Evolutionary conservation across 2,329 filamentous ascomycete species (phyloP).

Genomic region (Hymenoscyphus fructigenus): DNA sequence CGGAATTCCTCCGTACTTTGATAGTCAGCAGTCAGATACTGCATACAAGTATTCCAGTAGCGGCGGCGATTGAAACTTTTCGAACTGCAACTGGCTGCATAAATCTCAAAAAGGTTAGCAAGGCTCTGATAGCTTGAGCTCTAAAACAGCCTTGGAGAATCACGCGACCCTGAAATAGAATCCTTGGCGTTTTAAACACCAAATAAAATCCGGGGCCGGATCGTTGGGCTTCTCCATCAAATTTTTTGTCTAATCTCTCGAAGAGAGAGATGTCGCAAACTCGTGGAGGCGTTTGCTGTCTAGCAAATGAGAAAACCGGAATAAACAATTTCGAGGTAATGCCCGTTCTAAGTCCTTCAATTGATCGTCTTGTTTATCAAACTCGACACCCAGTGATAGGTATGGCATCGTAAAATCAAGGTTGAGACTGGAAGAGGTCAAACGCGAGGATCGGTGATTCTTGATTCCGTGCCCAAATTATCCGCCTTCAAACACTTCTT

Average conservation of each 20-base stretch:
- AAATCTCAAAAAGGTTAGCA: not conserved
- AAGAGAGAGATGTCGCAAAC: not conserved
- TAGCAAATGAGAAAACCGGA: not conserved
- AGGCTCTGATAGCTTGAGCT: not conserved
- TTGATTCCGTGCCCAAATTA: not conserved
- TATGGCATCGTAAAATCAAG: not conserved
- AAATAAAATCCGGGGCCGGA: not conserved
- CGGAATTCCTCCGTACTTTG: not conserved
- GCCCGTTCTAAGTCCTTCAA: not conserved
- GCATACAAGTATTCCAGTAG: not conserved
- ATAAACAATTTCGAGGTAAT: not conserved
- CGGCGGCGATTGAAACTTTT: not conserved
- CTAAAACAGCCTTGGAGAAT: not conserved
- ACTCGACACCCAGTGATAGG: not conserved
- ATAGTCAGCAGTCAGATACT: not conserved
- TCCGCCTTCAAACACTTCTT: conserved; percentile 1
- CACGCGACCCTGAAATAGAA: not conserved
- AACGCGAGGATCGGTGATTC: not conserved
- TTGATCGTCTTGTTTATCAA: not conserved
- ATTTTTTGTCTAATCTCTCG: not conserved
- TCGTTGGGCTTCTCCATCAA: not conserved
- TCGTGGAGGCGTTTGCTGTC: not conserved
- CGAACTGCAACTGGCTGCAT: not conserved
- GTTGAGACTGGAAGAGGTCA: not conserved
- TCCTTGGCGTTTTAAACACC: not conserved